Evolutionary conservation across 225 moss, liverwort and hornwort genomes (phyloP).

Genomic region (Sphagnum contortum): DNA sequence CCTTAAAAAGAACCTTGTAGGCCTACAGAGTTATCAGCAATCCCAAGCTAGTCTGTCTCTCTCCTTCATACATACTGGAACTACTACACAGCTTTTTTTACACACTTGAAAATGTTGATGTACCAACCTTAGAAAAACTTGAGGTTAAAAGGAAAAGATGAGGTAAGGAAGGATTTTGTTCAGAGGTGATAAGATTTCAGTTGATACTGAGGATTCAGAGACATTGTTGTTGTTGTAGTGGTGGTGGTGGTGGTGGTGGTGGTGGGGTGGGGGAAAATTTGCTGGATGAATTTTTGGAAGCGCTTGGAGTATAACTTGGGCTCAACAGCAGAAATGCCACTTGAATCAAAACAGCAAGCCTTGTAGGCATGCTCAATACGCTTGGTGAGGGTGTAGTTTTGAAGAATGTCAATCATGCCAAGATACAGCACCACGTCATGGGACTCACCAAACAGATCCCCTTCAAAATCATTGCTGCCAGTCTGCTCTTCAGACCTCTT

Average conservation of each 20-base stretch:
- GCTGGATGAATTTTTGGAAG: constrained; percentile 90
- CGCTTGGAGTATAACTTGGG: constrained; percentile 93
- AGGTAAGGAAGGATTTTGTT: no score
- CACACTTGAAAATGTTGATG: no score
- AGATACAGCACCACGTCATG: constrained; percentile 99
- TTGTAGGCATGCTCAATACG: constrained; percentile 97
- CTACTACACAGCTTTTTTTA: no score
- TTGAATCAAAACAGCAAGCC: constrained; percentile 82
- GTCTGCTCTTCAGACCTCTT: constrained; percentile 29
- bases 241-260: no score
- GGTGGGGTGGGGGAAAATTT: constrained; percentile 50
- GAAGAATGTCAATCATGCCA: constrained; percentile 98
- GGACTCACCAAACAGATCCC: constrained; percentile 86
- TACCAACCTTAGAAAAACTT: no score
- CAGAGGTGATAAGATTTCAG: no score
- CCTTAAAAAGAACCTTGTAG: no score
- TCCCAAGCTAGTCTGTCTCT: no score
- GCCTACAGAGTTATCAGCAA: no score
- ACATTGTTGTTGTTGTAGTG: constrained; percentile 40
- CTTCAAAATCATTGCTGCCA: constrained; percentile 43
- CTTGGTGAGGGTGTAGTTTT: constrained; percentile 93
- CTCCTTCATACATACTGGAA: no score
- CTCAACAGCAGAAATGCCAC: constrained; percentile 96
- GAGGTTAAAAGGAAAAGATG: no score
- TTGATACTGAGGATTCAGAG: constrained; percentile 20